These are phyloP conservation scores for Asterionellopsis glacialis DNA, from an alignment of 108 stramenopile genomes.

Conservation along the genomic window DNA sequence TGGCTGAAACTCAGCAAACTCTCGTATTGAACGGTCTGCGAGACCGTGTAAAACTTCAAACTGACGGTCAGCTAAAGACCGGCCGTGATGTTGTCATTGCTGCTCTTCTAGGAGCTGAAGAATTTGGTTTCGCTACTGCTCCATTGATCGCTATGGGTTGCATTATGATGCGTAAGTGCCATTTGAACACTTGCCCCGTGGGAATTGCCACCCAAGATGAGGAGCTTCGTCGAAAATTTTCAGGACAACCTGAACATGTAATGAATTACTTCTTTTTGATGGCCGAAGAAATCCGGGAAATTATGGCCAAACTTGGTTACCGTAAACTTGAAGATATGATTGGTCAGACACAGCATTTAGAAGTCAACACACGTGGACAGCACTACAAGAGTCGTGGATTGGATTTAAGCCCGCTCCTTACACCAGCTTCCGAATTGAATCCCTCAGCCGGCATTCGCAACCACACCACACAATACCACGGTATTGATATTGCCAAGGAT, in stretches of 20 bases:
- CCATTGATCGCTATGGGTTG: slow-evolving; percentile 94
- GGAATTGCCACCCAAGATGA: slow-evolving; percentile 97
- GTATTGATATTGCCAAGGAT: slow-evolving; percentile 79
- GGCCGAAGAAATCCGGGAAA: slow-evolving; percentile 94
- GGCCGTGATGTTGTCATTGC: slow-evolving; percentile 94
- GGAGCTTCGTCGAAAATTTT: slow-evolving; percentile 91
- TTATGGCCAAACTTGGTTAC: slow-evolving; percentile 94
- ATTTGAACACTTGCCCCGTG: slow-evolving; percentile 96
- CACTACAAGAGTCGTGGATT: slow-evolving; percentile 96
- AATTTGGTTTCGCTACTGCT: slow-evolving; percentile 92
- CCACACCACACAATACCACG: slow-evolving; percentile 81
- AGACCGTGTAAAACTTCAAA: slow-evolving; percentile 87
- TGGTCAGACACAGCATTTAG: slow-evolving; percentile 91
- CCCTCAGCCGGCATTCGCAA: slow-evolving; percentile 78
- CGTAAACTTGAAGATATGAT: slow-evolving; percentile 93
- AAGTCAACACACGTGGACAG: slow-evolving; percentile 80
- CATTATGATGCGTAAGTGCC: slow-evolving; percentile 97
- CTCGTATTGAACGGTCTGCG: slow-evolving; percentile 90
- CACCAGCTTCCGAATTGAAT: slow-evolving; percentile 90
- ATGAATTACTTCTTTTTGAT: slow-evolving; percentile 95
- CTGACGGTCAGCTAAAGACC: slow-evolving; percentile 93
- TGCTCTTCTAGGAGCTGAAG: slow-evolving; percentile 89
- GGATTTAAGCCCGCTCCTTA: slow-evolving; percentile 90
- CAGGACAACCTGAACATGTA: slow-evolving; percentile 96
- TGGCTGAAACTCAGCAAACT: slow-evolving; percentile 95